Conservation (phyloP, 805 yeast genomes). For the Candida pseudofarinosa region DNA sequence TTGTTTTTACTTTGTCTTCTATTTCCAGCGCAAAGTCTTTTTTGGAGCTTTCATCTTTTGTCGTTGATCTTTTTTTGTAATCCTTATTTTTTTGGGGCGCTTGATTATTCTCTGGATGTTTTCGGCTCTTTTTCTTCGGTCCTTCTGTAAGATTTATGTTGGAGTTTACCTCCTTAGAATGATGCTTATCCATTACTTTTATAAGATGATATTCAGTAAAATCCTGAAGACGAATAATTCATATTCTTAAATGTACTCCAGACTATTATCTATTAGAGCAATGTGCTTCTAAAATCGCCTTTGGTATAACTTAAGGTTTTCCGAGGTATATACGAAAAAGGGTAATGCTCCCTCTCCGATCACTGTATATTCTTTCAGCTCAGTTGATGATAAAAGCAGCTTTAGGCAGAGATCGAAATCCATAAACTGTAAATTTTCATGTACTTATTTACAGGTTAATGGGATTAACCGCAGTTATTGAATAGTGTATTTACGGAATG, state of each 20-base stretch:
- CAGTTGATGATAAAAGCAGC: background rate
- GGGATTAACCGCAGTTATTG: background rate
- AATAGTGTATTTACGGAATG: too few relatives aligned
- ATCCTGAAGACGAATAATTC: background rate
- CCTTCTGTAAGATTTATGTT: background rate
- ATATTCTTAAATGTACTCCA: too few relatives aligned
- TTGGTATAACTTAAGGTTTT: too few relatives aligned
- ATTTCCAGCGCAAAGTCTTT: constrained; percentile 9
- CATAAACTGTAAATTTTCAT: background rate
- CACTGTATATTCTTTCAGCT: background rate
- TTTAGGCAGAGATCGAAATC: background rate
- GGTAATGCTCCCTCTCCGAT: background rate
- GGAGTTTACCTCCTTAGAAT: background rate
- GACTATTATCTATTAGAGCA: too few relatives aligned
- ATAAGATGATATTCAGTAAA: too few relatives aligned
- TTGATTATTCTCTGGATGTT: background rate
- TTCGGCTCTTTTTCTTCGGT: background rate
- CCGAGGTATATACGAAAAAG: background rate
- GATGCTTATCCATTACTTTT: background rate
- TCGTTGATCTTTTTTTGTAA: background rate
- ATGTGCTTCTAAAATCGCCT: too few relatives aligned
- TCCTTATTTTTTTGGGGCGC: background rate
- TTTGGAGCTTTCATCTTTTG: background rate
- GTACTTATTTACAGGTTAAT: background rate
- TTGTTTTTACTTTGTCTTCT: constrained; percentile 12